These are phyloP conservation scores for Serendipita sp. DNA, from an alignment of 1,284 basidiomycete species.

Conservation along the genomic window DNA sequence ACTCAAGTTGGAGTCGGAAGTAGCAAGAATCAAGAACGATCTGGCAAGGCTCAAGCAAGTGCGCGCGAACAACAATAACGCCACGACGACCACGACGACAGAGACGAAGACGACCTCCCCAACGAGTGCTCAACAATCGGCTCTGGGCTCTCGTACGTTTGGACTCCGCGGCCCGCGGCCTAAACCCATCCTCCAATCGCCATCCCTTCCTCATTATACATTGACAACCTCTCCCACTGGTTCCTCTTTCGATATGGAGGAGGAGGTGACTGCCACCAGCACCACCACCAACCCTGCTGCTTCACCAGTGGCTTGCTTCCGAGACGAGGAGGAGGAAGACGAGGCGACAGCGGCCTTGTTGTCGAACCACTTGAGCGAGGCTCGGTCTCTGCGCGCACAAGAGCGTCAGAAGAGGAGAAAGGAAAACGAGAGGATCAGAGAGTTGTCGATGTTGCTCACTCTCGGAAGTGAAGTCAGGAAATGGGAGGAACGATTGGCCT, in stretches of 20 bases:
- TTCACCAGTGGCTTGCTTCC: too few relatives aligned
- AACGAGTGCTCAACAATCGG: neutral
- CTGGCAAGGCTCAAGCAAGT: neutral
- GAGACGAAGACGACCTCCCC: neutral
- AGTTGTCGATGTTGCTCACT: neutral
- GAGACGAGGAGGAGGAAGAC: neutral
- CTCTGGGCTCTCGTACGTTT: neutral
- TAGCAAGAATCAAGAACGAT: neutral
- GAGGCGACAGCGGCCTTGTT: neutral
- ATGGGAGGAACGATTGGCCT: conserved; percentile 6
- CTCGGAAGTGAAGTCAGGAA: conserved; percentile 4
- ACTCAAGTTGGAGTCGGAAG: neutral
- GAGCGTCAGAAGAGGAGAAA: neutral
- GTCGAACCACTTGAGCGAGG: neutral
- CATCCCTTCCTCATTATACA: neutral
- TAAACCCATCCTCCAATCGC: neutral
- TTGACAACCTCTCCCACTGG: too few relatives aligned
- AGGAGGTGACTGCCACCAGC: too few relatives aligned
- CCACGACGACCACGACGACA: neutral
- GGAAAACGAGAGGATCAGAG: neutral
- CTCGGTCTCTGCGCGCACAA: neutral
- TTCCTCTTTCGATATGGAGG: too few relatives aligned
- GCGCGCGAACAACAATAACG: neutral
- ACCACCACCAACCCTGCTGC: too few relatives aligned
- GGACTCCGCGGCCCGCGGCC: neutral